Evolutionary conservation across 306 rosid species (phyloP), one percentile per base, ranked within the genome.

Genomic region (Spatholobus suberectus): DNA sequence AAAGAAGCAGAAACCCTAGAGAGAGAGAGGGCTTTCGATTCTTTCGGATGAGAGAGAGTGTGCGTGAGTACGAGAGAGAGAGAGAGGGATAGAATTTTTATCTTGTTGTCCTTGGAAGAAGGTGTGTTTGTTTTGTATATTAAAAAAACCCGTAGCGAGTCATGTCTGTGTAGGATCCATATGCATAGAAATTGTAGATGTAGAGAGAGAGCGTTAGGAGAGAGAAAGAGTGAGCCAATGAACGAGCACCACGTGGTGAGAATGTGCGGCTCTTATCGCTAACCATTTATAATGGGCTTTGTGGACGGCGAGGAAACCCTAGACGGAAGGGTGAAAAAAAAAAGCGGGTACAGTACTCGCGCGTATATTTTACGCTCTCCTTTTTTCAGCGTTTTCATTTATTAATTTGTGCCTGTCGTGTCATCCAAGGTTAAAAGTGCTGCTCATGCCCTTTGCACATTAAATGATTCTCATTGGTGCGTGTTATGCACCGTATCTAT

Each of bases 1-100:
- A 89, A 86, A 20, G 76, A 82, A 58, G 35, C 62, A 55, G 77
- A 89, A 96, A 92, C 93, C 97, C 98, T 96, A 96, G 91, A 91
- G 89, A 89, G 89, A 89, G 91, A 88, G 89, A 88, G 85, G 90
- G 87, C 80, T 85, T 87, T 87, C 90, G 87, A 89, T 87, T 79
- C 80, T 68, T 44, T 71, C 81, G 87, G 68, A 73, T 23, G 79
- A 32, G 77, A 32, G 84, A 76, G 82, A 67, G 69, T 68, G 79
- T 35, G 71, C 24, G 46, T 3, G 5, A 4, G 34, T 9, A 7
- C 27, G 38, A 17, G 38, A 49, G 75, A 37, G 75, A 34, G 71
- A 68, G 75, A 40, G 37, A 38, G 81, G 51, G 90, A 74, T 82
- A 74, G 90, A 79, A 83, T 80, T 87, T 86, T 86, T 87, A 81